Conservation (phyloP, 225 moss, liverwort and hornwort species). For the Thuidium tamariscinum region DNA sequence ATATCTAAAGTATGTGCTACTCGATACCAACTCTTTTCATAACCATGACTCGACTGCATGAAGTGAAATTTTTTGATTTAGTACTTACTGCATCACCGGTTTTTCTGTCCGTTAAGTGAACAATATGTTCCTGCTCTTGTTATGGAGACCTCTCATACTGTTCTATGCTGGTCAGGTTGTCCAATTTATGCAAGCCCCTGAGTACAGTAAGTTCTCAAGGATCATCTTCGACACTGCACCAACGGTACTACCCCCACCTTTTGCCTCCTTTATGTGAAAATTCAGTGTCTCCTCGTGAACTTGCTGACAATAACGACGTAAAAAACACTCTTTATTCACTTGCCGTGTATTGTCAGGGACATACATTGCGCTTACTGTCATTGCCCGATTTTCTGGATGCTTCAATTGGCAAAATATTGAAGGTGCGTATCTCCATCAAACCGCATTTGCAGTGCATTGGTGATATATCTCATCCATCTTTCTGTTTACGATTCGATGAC, state of each 20-base stretch:
- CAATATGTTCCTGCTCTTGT: neutral
- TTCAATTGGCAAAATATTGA: constrained; percentile 89
- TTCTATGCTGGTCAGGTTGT: constrained; percentile 50
- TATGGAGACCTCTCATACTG: neutral
- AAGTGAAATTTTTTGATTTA: neutral
- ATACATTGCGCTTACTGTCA: constrained; percentile 80
- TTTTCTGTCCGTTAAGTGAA: neutral
- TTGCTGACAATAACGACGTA: neutral
- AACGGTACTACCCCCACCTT: constrained; percentile 30
- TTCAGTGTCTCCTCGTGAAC: neutral
- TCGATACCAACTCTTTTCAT: neutral
- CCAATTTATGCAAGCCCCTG: constrained; percentile 87
- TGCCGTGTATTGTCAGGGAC: constrained; percentile 40
- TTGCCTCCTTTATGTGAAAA: neutral
- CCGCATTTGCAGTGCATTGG: neutral
- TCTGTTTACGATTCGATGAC: neutral
- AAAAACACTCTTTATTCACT: neutral
- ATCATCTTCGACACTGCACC: constrained; percentile 93
- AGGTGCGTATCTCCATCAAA: constrained; percentile 21
- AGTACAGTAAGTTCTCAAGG: constrained; percentile 74
- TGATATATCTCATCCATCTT: neutral
- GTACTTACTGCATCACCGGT: neutral
- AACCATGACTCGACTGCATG: neutral
- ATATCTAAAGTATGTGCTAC: constrained; percentile 63
- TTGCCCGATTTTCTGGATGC: constrained; percentile 91